Evolutionary conservation across 192 early-diverging fungal genomes (phyloP).

Genomic region (Pilaira anomala): DNA sequence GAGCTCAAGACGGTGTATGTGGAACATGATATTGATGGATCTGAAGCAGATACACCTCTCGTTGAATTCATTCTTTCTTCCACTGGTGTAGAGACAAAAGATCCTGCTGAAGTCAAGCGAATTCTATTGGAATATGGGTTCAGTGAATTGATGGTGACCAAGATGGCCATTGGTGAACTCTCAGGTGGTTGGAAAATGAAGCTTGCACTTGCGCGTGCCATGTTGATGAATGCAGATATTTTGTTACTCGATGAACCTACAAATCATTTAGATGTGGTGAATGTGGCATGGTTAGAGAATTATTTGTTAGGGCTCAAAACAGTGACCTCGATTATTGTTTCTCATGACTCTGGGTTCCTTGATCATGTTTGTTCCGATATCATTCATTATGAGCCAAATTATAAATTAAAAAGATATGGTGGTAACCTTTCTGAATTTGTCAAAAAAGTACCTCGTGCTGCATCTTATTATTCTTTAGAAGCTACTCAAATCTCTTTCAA

Average conservation of each 20-base stretch:
- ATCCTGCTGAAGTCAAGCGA: slow-evolving; percentile 41
- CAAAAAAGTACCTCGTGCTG: slow-evolving; percentile 70
- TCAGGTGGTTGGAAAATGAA: slow-evolving; percentile 92
- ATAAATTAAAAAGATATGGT: slow-evolving; percentile 74
- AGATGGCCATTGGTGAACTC: slow-evolving; percentile 69
- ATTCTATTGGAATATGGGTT: slow-evolving; percentile 67
- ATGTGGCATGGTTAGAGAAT: slow-evolving; percentile 60
- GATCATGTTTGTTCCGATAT: slow-evolving; percentile 78
- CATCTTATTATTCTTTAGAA: slow-evolving; percentile 72
- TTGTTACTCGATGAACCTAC: slow-evolving; percentile 83
- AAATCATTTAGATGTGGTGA: slow-evolving; percentile 78
- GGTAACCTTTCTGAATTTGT: slow-evolving; percentile 82
- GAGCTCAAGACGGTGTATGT: slow-evolving; percentile 78
- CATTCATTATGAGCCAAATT: slow-evolving; percentile 77
- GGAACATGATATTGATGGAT: slow-evolving; percentile 73
- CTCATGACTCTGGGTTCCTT: slow-evolving; percentile 84
- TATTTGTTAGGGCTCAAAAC: slow-evolving; percentile 67
- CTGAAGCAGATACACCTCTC: slow-evolving; percentile 66
- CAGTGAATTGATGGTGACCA: slow-evolving; percentile 57
- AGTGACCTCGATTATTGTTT: slow-evolving; percentile 83
- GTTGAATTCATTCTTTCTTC: slow-evolving; percentile 65
- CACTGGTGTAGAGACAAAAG: slow-evolving; percentile 55
- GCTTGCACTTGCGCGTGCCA: slow-evolving; percentile 81
- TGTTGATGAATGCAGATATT: slow-evolving; percentile 83
- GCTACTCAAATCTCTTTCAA: slow-evolving; percentile 59